A percentile compares a stretch with the other conserved stretches of the same genome.
Evolutionary conservation across 2,329 filamentous ascomycete species (phyloP).

Genomic region (Microcyclospora pomicola): DNA sequence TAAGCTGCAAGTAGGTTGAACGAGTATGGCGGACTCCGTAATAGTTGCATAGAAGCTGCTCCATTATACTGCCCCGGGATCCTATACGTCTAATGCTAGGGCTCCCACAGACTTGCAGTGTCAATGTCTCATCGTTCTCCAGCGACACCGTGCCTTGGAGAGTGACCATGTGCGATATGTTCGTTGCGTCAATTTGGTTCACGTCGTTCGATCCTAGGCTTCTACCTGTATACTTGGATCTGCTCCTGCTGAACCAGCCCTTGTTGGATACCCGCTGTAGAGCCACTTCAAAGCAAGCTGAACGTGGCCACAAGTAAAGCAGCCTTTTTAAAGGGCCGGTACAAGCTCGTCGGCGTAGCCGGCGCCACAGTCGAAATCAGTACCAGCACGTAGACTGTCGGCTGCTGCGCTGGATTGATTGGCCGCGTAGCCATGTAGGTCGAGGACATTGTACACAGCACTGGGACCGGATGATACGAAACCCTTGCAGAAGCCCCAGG

Average conservation of each 20-base stretch:
- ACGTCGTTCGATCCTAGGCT: slow-evolving; percentile 42
- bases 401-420: slow-evolving; percentile 33
- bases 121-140: slow-evolving; percentile 35
- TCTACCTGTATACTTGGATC: slow-evolving; percentile 33
- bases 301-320: slow-evolving; percentile 32
- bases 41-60: slow-evolving; percentile 44
- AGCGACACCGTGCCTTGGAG: slow-evolving; percentile 32
- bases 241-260: slow-evolving; percentile 42
- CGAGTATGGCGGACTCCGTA: slow-evolving; percentile 13
- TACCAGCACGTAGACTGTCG: slow-evolving; percentile 35
- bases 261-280: slow-evolving; percentile 39
- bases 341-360: slow-evolving; percentile 31
- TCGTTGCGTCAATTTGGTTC: slow-evolving; percentile 36
- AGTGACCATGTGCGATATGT: slow-evolving; percentile 31
- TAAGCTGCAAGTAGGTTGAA: slow-evolving; percentile 9
- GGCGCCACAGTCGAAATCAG: slow-evolving; percentile 39
- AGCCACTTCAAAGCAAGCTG: slow-evolving; percentile 37
- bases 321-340: slow-evolving; percentile 25
- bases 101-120: slow-evolving; percentile 17
- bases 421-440: slow-evolving; percentile 26
- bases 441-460: slow-evolving; percentile 43
- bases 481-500: slow-evolving; percentile 47
- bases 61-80: slow-evolving; percentile 41
- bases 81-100: slow-evolving; percentile 39
- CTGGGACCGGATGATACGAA: slow-evolving; percentile 51